These are phyloP conservation scores for Alopecurus myosuroides DNA, from an alignment of 176 grass and related monocot genomes.

Conservation along the genomic window DNA sequence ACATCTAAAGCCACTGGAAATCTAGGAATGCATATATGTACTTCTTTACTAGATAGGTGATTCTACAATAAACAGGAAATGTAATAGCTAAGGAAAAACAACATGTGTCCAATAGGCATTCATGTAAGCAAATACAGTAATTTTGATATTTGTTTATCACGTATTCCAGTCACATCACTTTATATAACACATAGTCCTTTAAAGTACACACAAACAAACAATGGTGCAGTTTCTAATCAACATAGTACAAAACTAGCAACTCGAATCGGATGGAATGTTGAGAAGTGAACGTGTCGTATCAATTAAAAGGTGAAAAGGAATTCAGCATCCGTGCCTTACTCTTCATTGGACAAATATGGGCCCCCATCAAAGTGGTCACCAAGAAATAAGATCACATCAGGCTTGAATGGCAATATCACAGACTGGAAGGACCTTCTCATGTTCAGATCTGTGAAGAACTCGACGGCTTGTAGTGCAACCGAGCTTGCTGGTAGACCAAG, in stretches of 20 bases:
- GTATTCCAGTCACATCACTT: constrained; percentile 9
- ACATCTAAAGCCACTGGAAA: neutral
- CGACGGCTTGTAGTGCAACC: constrained; percentile 55
- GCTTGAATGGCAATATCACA: constrained; percentile 67
- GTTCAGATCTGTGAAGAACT: constrained; percentile 94
- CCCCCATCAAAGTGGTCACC: constrained; percentile 91
- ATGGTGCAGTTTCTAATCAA: neutral
- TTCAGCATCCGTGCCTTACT: constrained; percentile 80
- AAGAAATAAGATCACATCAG: constrained; percentile 76
- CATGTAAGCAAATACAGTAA: neutral
- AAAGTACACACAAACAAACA: constrained; percentile 5
- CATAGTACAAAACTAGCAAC: neutral
- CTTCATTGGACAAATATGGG: constrained; percentile 75
- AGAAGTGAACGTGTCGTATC: neutral
- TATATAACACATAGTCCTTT: neutral
- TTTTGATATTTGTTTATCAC: neutral
- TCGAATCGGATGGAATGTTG: neutral
- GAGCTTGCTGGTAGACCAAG: constrained; percentile 59
- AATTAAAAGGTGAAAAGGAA: constrained; percentile 37
- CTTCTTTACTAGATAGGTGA: neutral
- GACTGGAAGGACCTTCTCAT: constrained; percentile 93
- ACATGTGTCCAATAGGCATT: neutral
- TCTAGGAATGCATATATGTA: neutral
- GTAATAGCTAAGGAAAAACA: neutral
- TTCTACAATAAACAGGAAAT: neutral